Conservation (phyloP, 352 stramenopile species). For the Globisporangium splendens region DNA sequence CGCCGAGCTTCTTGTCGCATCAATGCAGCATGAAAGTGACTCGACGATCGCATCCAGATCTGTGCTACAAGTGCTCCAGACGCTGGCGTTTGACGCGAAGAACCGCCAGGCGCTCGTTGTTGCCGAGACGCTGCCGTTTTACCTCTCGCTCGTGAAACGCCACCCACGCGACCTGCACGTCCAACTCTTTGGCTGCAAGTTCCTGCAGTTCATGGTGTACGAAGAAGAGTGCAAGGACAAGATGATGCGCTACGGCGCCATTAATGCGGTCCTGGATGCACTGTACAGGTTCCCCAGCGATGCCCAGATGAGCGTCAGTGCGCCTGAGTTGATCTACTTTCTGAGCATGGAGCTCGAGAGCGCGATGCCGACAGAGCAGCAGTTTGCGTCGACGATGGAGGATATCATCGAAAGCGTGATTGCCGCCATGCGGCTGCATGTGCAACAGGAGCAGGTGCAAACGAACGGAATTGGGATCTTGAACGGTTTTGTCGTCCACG, state of each 20-base stretch:
- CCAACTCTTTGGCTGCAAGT: constrained; percentile 54
- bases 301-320: constrained; percentile 31
- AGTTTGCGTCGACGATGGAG: constrained; percentile 9
- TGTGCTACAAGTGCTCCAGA: constrained; percentile 48
- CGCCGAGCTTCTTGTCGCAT: constrained; percentile 30
- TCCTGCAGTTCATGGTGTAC: constrained; percentile 64
- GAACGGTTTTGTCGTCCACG: constrained; percentile 28
- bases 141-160: constrained; percentile 30
- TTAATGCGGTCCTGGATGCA: constrained; percentile 32
- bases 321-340: constrained; percentile 53
- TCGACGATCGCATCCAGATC: constrained; percentile 12
- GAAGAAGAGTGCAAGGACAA: constrained; percentile 50
- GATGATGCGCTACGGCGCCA: constrained; percentile 28
- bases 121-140: constrained; percentile 25
- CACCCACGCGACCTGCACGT: constrained; percentile 26
- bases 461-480: constrained; percentile 49
- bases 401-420: constrained; percentile 24
- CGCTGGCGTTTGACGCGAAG: constrained; percentile 36
- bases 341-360: constrained; percentile 45
- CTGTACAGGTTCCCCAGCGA: constrained; percentile 33
- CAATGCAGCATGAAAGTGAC: constrained; percentile 13
- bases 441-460: constrained; percentile 40
- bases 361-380: constrained; percentile 6
- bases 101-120: constrained; percentile 30
- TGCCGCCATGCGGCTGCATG: constrained; percentile 31